Evolutionary conservation across 1,284 basidiomycete genomes (phyloP), one percentile per base, ranked within the genome.

Genomic region (Cutaneotrichosporon arboriforme): DNA sequence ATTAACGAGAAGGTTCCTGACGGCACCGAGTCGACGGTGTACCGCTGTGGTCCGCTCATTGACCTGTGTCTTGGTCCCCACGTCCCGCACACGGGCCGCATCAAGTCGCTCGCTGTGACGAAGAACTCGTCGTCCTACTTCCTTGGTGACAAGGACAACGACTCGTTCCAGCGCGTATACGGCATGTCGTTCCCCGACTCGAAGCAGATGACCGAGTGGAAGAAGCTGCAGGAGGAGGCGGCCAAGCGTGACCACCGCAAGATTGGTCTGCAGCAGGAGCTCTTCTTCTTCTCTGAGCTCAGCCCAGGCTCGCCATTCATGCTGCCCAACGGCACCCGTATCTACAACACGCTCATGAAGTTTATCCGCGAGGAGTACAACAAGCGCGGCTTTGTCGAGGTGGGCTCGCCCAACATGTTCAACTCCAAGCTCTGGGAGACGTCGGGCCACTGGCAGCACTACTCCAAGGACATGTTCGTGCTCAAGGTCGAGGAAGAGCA

Each of bases 81-180:
- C 73, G 90, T 98, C 57, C 93, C 96, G 8, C 91, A 98, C 76
- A 97, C 94, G 0, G 93, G 94, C 50, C 87, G 87, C 65, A 97
- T 99, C 80, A 99, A 98, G 81, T 86, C 92, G 1, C 84, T 96
- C 67, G 90, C 93, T 81, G 81, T 97, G 62, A 91, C 90, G 57
- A 97, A 97, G 88, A 97, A 90, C 78, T 98, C 94, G 39, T 89
- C 94, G 0, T 97, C 92, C 4, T 99, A 97, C 78, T 99, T 98
- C 84, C 83, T 98, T 20, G 94, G 92, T 48, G 90, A 97, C 71
- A 81, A 87, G 48, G 86, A 83, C 69, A 97, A 97, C 72, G 96
- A 97, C 70, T 90, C 90, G 4, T 81, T 99, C 51, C 96, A 98
- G 75, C 87, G 96, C 47, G 84, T 99, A 58, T 99, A 98, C 75